Evolutionary conservation across 2,329 filamentous ascomycete genomes (phyloP), one percentile per base, ranked within the genome.

Genomic region (Neopestalotiopsis rosae): DNA sequence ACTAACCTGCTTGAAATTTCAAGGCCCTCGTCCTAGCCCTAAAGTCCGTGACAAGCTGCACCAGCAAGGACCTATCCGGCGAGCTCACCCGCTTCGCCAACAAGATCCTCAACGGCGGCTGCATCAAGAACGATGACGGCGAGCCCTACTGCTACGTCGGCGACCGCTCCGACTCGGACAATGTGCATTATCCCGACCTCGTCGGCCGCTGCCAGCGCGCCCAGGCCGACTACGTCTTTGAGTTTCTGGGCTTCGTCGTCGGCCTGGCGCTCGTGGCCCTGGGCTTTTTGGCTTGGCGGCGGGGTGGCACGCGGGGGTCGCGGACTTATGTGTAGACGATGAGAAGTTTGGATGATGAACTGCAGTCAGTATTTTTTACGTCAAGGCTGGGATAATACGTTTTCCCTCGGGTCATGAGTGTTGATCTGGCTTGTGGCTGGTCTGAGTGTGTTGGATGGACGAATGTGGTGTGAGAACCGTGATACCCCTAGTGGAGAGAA

Each of bases 1-100:
- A 10, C 17, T 14, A 10, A 34, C 13, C 32, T 62, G 32, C 20
- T 70, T 65, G 70, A 38, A 34, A 17, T 30, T 7, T 40, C 40
- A 6, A 79, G 77, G 77, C 77, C 38, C 68, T 79, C 71, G 77
- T 77, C 0, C 12, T 79, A 17, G 77, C 77, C 1, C 71, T 79
- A 24, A 78, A 76, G 56, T 56, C 74, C 1, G 73, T 79, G 1
- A 64, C 72, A 1, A 77, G 73, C 67, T 79, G 78, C 70, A 76
- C 74, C 1, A 69, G 70, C 10, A 66, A 64, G n/a, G 68, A 68
- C 17, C 17, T 61, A n/a, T 2, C 52, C 59, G 24, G 24, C 24
- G 45, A 32, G 2, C 0, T 0, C 5, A 1, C 68, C 4, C 72
- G 74, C 42, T 73, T 30, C 30, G 0, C 32, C 1, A 79, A 79